These are phyloP conservation scores for Lycium ferocissimum DNA, from an alignment of 257 asterid species.

Conservation along the genomic window DNA sequence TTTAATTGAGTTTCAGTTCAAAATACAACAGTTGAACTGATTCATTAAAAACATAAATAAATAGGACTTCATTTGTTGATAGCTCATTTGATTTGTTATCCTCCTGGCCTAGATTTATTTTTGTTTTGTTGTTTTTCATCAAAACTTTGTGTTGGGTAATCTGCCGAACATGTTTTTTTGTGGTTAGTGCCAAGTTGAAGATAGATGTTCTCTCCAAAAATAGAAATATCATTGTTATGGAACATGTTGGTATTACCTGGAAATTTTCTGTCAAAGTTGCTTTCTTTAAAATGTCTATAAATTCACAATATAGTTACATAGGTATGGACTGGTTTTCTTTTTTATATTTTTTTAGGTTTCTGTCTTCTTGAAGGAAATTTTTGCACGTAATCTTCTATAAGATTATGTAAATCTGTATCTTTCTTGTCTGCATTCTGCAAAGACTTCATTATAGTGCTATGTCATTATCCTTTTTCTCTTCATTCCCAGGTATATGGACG, in stretches of 20 bases:
- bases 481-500: constrained; percentile 77
- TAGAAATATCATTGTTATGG: neutral
- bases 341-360: neutral
- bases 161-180: neutral
- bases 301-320: constrained; percentile 1
- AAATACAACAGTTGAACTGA: neutral
- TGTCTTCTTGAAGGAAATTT: neutral
- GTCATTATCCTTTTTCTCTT: neutral
- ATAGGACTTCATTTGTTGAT: neutral
- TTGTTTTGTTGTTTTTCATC: neutral
- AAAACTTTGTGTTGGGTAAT: neutral
- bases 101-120: neutral
- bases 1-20: constrained; percentile 3
- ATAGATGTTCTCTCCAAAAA: neutral
- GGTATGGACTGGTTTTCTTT: neutral
- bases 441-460: neutral
- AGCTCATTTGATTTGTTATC: neutral
- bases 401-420: neutral
- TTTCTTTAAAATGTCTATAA: constrained; percentile 3
- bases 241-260: neutral
- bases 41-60: neutral
- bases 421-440: neutral
- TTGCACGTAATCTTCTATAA: neutral
- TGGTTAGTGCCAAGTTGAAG: neutral
- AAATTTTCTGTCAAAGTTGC: neutral